Base-by-base conservation (phyloP, 2,329 filamentous ascomycete species). In the Talaromyces sp. region DNA sequence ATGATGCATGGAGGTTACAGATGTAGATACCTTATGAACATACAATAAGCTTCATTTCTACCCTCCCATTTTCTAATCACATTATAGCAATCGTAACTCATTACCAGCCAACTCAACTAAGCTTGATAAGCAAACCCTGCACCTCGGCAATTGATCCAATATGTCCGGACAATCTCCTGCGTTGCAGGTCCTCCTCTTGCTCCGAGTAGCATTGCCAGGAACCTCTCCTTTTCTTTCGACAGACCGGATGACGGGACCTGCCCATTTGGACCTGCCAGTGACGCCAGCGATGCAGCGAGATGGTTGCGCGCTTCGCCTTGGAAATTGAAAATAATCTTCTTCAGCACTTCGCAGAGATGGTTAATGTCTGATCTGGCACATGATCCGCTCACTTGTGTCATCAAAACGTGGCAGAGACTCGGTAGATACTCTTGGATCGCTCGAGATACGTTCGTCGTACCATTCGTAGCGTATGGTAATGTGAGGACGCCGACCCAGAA, bases 321-420 rank as follows among this genome's bases (percentile, higher is more conserved):
- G 54, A 81, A 76, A 56, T 79, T 79, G 68, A 79, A 80, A 6
- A 81, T 69, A 27, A 78, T 73, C 54, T 74, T 76, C 61, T 78
- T 75, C 40, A 82, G 73, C 10, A 78, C 73, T 51, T 81, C 79
- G 58, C 71, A 74, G 11, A 82, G 74, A 67, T 75, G 77, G 5
- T 77, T 74, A 17, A 82, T 71, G 64, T 82, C 80, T 1, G 80
- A 82, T 47, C 80, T 75, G 13, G 80, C 78, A 64, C 80, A 82
- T 53, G 72, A 73, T 3, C 80, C 80, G 13, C 77, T 76, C 36
- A 82, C 68, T 61, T 81, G 79, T 2, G 70, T 73, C 25, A 81
- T 73, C 11, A 81, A 68, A 7, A 79, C 75, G 43, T 74, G 73
- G 38, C 78, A 77, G 7, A 82, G 73, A 5, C 73, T 69, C 4